Evolutionary conservation across 129 eudicot genomes (phyloP).

Genomic region (Ambrosia artemisiifolia): DNA sequence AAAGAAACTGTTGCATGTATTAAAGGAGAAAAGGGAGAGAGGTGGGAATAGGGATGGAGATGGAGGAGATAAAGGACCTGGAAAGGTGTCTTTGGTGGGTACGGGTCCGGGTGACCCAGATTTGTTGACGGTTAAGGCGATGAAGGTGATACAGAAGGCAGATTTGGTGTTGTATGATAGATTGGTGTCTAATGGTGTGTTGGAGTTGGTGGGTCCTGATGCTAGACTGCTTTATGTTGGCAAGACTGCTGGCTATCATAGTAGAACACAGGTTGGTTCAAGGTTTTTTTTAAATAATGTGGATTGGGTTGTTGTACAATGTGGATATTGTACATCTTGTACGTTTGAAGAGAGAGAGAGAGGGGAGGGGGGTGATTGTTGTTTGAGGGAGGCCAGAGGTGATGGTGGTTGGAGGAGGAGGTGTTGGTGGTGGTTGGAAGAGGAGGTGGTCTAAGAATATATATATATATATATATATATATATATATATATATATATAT

Average conservation of each 20-base stretch:
- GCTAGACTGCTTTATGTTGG: conserved; percentile 93
- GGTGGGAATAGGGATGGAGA: conserved; percentile 21
- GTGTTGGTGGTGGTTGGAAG: too few species aligned
- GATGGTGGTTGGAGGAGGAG: too few species aligned
- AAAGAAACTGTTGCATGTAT: conserved; percentile 67
- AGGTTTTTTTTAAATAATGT: too few species aligned
- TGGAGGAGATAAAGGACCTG: conserved; percentile 28
- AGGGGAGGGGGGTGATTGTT: too few species aligned
- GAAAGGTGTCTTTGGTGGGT: conserved; percentile 95
- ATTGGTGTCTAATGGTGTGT: conserved; percentile 81
- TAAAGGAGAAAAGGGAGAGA: conserved; percentile 63
- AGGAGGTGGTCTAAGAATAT: too few species aligned
- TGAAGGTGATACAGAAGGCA: conserved; percentile 79
- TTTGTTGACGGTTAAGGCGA: conserved; percentile 74
- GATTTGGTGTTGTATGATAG: conserved; percentile 95
- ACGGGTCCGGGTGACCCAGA: conserved; percentile 99
- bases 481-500: too few species aligned
- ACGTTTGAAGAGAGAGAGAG: too few species aligned
- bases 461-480: too few species aligned
- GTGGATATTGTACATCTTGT: too few species aligned
- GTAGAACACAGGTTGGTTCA: conserved; percentile 86
- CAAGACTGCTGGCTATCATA: conserved; percentile 98
- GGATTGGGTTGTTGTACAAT: too few species aligned
- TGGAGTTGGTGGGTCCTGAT: conserved; percentile 73
- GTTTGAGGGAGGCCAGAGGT: too few species aligned